These are phyloP conservation scores for Trichoderma asperelloides DNA, from an alignment of 495 filamentous ascomycete genomes.

Conservation along the genomic window DNA sequence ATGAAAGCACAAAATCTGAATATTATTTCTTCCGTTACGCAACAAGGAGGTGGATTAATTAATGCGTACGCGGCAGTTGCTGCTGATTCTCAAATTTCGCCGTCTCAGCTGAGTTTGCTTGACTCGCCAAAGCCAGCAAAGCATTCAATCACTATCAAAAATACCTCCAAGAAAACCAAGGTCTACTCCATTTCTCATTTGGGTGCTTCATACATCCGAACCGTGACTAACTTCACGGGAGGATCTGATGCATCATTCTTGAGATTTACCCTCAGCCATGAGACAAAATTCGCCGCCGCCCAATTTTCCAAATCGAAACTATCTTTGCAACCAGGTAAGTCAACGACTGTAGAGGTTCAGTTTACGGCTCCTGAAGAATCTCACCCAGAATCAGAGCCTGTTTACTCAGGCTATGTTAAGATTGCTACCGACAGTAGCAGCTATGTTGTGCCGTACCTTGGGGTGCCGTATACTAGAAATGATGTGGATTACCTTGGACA, in stretches of 20 bases:
- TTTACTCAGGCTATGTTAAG: not conserved
- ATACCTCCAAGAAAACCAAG: not conserved
- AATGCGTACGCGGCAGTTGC: constrained; percentile 23
- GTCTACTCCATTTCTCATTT: not conserved
- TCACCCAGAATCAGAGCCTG: not conserved
- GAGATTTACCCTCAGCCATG: not conserved
- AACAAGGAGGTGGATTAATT: constrained; percentile 25
- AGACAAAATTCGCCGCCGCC: not conserved
- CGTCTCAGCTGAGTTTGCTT: not conserved
- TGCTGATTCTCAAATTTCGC: constrained; percentile 11
- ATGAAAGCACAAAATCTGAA: constrained; percentile 14
- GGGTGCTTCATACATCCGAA: not conserved
- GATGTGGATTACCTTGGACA: not conserved
- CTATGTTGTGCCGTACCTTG: not conserved
- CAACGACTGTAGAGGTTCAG: not conserved
- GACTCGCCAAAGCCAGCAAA: constrained; percentile 2
- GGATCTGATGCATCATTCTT: not conserved
- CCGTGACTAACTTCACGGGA: not conserved
- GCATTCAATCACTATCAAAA: not conserved
- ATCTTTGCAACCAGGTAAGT: not conserved
- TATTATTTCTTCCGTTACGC: constrained; percentile 12
- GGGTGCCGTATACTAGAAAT: not conserved
- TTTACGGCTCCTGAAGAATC: not conserved
- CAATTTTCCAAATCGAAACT: not conserved
- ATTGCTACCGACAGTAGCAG: not conserved